Base-by-base conservation (phyloP, 352 stramenopile species). In the Blastocystis sp. region DNA sequence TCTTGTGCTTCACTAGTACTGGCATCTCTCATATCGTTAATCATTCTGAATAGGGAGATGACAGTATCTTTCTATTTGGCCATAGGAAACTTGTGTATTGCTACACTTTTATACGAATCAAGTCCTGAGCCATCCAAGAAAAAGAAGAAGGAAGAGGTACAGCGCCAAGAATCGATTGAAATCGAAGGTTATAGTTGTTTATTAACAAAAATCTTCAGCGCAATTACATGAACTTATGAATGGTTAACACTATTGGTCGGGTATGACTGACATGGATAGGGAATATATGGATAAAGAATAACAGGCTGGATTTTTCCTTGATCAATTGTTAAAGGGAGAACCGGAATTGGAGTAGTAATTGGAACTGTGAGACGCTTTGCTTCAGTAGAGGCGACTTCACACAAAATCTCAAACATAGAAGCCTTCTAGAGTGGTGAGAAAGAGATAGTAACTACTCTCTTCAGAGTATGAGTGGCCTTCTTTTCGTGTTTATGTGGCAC, bases 71-170 rank as follows among this genome's bases (percentile, higher is more conserved):
- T 81, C 41, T 81, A 63, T 16, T 30, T 81, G 7, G 37, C 70
- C n/a, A 47, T 56, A 16, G 39, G 37, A 63, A 81, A 59, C 30
- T 43, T 81, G 34, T 63, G 7, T 26, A 81, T 81, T 16, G 70
- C 70, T 7, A 56, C 37, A 2, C 65, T 65, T 81, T 43, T 81
- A 24, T 81, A 81, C 24, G 64, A 75, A 75, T 75, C 64, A 53
- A 37, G 24, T n/a, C 64, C 64, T 8, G 64, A 75, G 45, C 18
- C 64, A 41, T 37, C 64, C 5, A 47, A 39, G 37, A 37, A 47
- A 8, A 8, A 47, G 20, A 8, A 75, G 2, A 39, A 75, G 64
- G 45, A 6, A 41, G 13, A 30, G 0, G 0, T 41, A 18, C 20
- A 4, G 18, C 24, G 5, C 26, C n/a, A 18, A n/a, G 26, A 75